A percentile compares a stretch with the other conserved stretches of the same genome.
These are phyloP conservation scores for Betula pendula DNA, from an alignment of 306 rosid genomes.

Conservation along the genomic window DNA sequence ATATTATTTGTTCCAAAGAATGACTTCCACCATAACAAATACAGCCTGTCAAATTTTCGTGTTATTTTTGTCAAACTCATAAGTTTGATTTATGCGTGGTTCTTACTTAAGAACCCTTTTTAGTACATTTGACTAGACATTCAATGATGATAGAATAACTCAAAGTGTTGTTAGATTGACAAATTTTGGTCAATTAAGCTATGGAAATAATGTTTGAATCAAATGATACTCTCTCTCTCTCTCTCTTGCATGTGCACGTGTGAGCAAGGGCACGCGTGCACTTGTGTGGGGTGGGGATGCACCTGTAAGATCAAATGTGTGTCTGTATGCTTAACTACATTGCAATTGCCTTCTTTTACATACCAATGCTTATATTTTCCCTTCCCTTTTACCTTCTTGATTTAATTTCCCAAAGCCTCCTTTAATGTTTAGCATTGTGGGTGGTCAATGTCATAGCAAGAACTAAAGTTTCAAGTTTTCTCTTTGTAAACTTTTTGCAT, in stretches of 20 bases:
- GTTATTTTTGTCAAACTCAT: background rate
- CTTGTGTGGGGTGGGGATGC: background rate
- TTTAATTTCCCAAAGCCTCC: background rate
- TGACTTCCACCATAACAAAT: background rate
- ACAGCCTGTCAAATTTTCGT: background rate
- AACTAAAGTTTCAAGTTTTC: background rate
- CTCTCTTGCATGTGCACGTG: background rate
- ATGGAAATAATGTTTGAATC: background rate
- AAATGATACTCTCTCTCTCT: background rate
- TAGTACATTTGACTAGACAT: background rate
- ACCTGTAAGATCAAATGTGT: background rate
- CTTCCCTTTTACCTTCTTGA: too few species aligned
- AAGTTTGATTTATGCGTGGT: background rate
- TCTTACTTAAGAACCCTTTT: background rate
- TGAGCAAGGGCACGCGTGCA: background rate
- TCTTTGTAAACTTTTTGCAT: too few species aligned
- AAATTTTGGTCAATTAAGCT: background rate
- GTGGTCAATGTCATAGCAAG: background rate
- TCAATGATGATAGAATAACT: background rate
- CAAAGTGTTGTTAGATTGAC: background rate
- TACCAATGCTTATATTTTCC: too few species aligned
- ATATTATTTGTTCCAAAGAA: too few species aligned
- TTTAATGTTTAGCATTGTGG: background rate
- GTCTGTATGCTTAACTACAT: background rate
- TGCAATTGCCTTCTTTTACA: background rate